Conservation (phyloP, 2,329 filamentous ascomycete genomes). For the Penicillium hordei region DNA sequence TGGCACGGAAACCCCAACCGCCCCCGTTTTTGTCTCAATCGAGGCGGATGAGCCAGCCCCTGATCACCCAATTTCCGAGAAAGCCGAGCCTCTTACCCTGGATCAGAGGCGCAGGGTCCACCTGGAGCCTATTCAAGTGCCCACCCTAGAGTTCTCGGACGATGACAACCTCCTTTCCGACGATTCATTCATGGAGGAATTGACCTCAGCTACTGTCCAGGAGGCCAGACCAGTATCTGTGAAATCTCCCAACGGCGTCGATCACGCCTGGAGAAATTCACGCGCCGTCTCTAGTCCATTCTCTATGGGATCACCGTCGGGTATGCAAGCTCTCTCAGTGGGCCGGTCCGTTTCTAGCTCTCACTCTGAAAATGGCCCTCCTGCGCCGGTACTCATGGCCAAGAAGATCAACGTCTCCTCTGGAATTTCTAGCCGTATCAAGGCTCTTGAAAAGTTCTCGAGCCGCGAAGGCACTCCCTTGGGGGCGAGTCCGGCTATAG, state of each 20-base stretch:
- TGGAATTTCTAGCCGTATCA: constrained; percentile 91
- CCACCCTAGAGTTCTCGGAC: constrained; percentile 41
- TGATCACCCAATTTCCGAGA: constrained; percentile 23
- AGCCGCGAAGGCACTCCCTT: constrained; percentile 46
- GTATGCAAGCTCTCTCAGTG: constrained; percentile 34
- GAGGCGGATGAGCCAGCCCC: constrained; percentile 24
- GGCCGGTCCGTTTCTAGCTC: constrained; percentile 43
- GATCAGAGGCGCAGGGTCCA: constrained; percentile 38
- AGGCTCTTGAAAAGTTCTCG: constrained; percentile 79
- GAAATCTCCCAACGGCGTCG: constrained; percentile 64
- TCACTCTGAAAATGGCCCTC: constrained; percentile 33
- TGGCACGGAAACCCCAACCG: constrained; percentile 19
- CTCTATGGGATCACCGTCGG: constrained; percentile 26
- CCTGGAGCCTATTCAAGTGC: constrained; percentile 55
- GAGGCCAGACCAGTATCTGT: constrained; percentile 79
- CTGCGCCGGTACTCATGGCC: constrained; percentile 52
- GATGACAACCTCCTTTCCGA: constrained; percentile 54
- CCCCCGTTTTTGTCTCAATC: constrained; percentile 22
- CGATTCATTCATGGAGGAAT: constrained; percentile 79
- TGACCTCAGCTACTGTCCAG: constrained; percentile 76
- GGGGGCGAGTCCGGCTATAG: constrained; percentile 33
- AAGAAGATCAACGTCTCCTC: constrained; percentile 83
- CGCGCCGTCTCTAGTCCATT: constrained; percentile 44
- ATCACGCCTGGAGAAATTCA: constrained; percentile 38
- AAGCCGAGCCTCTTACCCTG: constrained; percentile 23